These are phyloP conservation scores for Nicotiana obtusifolia DNA, from an alignment of 257 asterid genomes.

Conservation along the genomic window DNA sequence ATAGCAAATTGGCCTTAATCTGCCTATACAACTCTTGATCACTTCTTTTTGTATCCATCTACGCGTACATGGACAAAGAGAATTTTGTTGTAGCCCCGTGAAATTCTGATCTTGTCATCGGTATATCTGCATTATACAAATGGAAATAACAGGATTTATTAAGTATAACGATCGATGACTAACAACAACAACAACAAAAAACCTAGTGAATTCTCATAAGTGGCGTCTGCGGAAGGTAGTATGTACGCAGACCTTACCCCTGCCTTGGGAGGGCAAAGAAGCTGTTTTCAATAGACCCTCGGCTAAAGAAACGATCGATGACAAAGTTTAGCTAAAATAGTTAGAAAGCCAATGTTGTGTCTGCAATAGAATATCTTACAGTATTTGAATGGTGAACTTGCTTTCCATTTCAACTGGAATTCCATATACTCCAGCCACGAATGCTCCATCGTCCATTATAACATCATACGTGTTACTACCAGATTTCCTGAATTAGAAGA, in stretches of 20 bases:
- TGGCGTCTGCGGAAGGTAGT: too few relatives aligned
- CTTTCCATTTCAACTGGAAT: slow-evolving; percentile 76
- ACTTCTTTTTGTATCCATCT: slow-evolving; percentile 17
- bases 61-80: slow-evolving; percentile 63
- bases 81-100: slow-evolving; percentile 60
- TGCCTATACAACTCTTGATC: not conserved
- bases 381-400: slow-evolving; percentile 49
- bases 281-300: too few relatives aligned
- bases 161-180: not conserved
- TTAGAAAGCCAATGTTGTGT: not conserved
- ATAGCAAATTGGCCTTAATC: not conserved
- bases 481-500: slow-evolving; percentile 42
- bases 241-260: too few relatives aligned
- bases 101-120: slow-evolving; percentile 76
- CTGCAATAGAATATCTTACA: slow-evolving; percentile 40
- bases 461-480: slow-evolving; percentile 51
- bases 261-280: too few relatives aligned
- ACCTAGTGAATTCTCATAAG: too few relatives aligned
- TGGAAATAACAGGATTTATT: not conserved
- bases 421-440: slow-evolving; percentile 77
- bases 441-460: slow-evolving; percentile 90
- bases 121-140: slow-evolving; percentile 47
- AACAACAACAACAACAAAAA: too few relatives aligned
- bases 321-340: not conserved
- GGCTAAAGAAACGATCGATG: not conserved